These are phyloP conservation scores for Saccharomycopsis malanga DNA, from an alignment of 805 yeast genomes.

Conservation along the genomic window DNA sequence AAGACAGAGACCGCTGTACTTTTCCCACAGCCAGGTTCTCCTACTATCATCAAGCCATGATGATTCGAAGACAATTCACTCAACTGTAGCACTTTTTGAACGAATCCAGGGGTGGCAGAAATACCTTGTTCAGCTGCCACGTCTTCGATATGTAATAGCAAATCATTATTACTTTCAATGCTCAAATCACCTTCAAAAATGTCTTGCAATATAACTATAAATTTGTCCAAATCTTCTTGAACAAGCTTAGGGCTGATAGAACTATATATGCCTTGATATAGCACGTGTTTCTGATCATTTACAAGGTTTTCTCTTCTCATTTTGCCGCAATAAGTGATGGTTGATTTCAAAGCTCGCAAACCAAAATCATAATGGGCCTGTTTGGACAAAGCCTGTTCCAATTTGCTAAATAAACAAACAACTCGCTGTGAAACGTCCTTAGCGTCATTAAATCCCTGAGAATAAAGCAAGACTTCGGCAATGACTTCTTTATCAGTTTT, in stretches of 20 bases:
- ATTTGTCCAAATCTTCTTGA: constrained; percentile 41
- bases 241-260: constrained; percentile 64
- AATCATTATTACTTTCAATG: constrained; percentile 24
- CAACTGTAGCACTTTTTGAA: constrained; percentile 53
- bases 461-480: constrained; percentile 60
- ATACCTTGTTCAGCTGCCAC: constrained; percentile 32
- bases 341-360: constrained; percentile 67
- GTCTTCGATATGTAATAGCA: constrained; percentile 27
- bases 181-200: constrained; percentile 28
- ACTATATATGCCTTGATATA: constrained; percentile 50
- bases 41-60: constrained; percentile 79
- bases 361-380: constrained; percentile 91
- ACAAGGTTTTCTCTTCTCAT: constrained; percentile 28
- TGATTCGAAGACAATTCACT: constrained; percentile 53
- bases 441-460: constrained; percentile 62
- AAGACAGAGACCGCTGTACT: constrained; percentile 45
- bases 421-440: constrained; percentile 37
- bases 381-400: constrained; percentile 36
- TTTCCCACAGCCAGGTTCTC: constrained; percentile 72
- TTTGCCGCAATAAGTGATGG: constrained; percentile 52
- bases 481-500: constrained; percentile 65
- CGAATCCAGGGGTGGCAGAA: constrained; percentile 36
- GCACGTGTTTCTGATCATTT: constrained; percentile 29
- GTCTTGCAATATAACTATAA: constrained; percentile 25
- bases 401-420: constrained; percentile 45